Evolutionary conservation across 2,329 filamentous ascomycete genomes (phyloP), one percentile per base, ranked within the genome.

Genomic region (Periconia macrospinosa): DNA sequence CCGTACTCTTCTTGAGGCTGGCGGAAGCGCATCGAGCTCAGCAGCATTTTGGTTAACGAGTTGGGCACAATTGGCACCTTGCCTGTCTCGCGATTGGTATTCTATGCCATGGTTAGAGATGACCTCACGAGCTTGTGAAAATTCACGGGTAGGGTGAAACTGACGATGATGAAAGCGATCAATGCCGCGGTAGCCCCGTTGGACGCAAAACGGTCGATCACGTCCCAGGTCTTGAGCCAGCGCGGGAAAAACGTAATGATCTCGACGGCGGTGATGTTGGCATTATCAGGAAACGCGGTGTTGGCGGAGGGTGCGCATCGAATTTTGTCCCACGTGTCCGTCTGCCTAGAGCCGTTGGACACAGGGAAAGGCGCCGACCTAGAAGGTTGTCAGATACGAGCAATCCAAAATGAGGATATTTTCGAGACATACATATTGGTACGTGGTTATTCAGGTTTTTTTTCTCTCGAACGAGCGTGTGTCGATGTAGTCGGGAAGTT

Each of bases 221-320:
- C 47, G 19, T 67, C 59, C 52, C 53, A 57, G 8, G 56, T 62
- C 13, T 66, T 63, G 33, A 69, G 54, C 2, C 56, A 59, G 1
- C 63, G 52, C 1, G 67, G 65, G 5, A 69, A 18, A 45, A 70
- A 69, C 1, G 60, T 55, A 9, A 61, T 42, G 5, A 68, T 49
- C 35, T 71, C 67, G 14, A 60, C 58, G 2, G 65, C 53, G 1
- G 66, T 68, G 9, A 69, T 46, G 41, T 70, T 68, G n/a, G 50
- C 60, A 2, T 6, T 11, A 27, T 14, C 15, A 1, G 62, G 66
- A 44, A 69, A 65, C 3, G 41, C 45, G 1, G 65, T 50, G 17
- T 55, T 56, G 53, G 52, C 3, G 64, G 66, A 14, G 47, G 35
- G 30, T 33, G 50, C n/a, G 43, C 13, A 30, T n/a, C 17, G 20